Evolutionary conservation across 75 land plant genomes (phyloP), one percentile per base, ranked within the genome.

Genomic region (Pinus taeda): DNA sequence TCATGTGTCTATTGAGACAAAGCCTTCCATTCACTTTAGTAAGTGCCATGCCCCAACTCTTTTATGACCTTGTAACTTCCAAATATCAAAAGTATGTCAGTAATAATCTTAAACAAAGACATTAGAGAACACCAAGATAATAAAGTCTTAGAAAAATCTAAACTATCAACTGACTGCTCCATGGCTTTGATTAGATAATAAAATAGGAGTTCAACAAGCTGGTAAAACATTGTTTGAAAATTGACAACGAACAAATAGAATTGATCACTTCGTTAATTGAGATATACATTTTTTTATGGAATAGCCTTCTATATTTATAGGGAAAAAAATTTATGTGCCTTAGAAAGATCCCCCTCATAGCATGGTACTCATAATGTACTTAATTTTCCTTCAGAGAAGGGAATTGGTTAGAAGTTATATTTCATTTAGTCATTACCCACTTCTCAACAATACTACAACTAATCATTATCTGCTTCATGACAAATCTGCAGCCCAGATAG

Each of bases 41-140:
- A 94, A 62, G 95, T 88, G 59, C 97, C 97, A 90, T 94, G 93
- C 8, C 97, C 97, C 75, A 94, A 75, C 84, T 92, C 94, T 66
- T 88, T 80, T 65, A 91, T 84, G 71, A 93, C 77, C 81, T 74
- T 83, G 83, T 93, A 95, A 81, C 98, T 95, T 79, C 59, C 71
- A 12, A 57, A 58, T 56, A 70, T 29, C 12, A 15, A 15, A 70
- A 33, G 20, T 33, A 59, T 21, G 58, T 73, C 75, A 74, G 42
- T 56, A 57, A 57, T 7, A 6, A 18, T 55, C 17, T 6, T 5
- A 33, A 65, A 3, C 57, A 26, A 57, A 71, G 57, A 22, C 3
- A 59, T 60, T 20, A n/a, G 4, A 53, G 73, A 57, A 29, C 33
- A 29, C 6, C 4, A 15, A 21, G 22, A 58, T 26, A 12, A 24